Base-by-base conservation (phyloP, 257 asterid species). In the Solanum appendiculatum region DNA sequence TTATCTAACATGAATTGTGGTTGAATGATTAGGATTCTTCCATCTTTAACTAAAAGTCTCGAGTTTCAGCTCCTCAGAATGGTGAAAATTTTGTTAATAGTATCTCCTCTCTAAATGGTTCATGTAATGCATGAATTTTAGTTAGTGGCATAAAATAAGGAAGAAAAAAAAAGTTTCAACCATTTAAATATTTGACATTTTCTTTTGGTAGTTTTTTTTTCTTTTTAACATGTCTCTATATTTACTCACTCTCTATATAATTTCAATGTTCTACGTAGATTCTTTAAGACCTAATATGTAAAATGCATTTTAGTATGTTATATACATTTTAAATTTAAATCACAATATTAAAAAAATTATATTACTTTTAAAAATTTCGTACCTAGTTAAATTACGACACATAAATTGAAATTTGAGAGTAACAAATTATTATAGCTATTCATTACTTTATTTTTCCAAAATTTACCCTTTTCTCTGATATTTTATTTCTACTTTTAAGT, bases 11-110 rank as follows among this genome's bases (percentile, higher is more conserved):
- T 11, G 0, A 25, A 25, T 64, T 64, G 0, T 25, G 36, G 4
- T 25, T 18, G 0, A 5, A 25, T 64, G 4, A 2, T n/a, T 25
- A 6, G 5, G 4, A 25, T 12, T 11, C 9, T 5, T 64, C 0
- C 0, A 5, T 12, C 0, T 63, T 12, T 64, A 12, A 25, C 0
- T 13, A 12, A 25, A 64, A 13, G 4, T 25, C 4, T 25, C 0
- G 1, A 25, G 1, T 64, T 64, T 0, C 0, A 25, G 9, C 8
- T 25, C 9, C 3, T 12, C 1, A n/a, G 1, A 64, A 64, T 25
- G 2, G 3, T 5, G 1, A 60, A 23, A n/a, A n/a, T 4, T 4
- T 9, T 60, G 69, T n/a, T 60, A 0, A 4, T 2, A 58, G 12
- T 60, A 10, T 60, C 69, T 0, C 13, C 68, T 23, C 27, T 3